Percentiles rank a stretch among this genome's conserved stretches.
phyloP scores from a whole-genome alignment of 345 rosid species.

The Isatis tinctoria region DNA sequence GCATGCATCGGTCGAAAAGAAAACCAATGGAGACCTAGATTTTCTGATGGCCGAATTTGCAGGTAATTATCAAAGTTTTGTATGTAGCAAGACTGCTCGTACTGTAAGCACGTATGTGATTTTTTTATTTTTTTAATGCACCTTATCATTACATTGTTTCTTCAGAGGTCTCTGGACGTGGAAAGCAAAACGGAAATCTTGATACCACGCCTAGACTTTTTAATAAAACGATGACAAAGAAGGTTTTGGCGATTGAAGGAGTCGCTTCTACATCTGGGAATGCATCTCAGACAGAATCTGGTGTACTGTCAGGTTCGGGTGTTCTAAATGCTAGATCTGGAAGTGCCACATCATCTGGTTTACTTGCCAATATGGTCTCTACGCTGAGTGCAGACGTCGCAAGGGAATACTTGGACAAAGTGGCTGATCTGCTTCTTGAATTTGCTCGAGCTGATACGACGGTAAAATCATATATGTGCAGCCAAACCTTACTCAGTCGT shows the following conservation, averaged over 20 bases:
- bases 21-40: slow-evolving; percentile 81
- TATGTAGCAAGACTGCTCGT: not conserved
- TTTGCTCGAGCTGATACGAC: slow-evolving; percentile 91
- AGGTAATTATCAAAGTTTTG: slow-evolving; percentile 40
- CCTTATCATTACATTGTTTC: slow-evolving; percentile 30
- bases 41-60: slow-evolving; percentile 91
- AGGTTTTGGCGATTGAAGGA: slow-evolving; percentile 56
- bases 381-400: slow-evolving; percentile 80
- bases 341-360: slow-evolving; percentile 89
- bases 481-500: slow-evolving; percentile 82
- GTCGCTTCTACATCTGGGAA: slow-evolving; percentile 67
- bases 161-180: slow-evolving; percentile 71
- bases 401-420: slow-evolving; percentile 85
- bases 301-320: slow-evolving; percentile 95
- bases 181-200: slow-evolving; percentile 67
- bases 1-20: slow-evolving; percentile 80
- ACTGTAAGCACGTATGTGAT: not conserved
- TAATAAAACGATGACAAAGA: slow-evolving; percentile 54
- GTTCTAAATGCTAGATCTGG: slow-evolving; percentile 91
- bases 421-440: slow-evolving; percentile 92
- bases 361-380: slow-evolving; percentile 79
- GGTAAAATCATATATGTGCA: slow-evolving; percentile 91
- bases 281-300: slow-evolving; percentile 85
- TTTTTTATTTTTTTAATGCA: not conserved
- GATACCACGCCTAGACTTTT: slow-evolving; percentile 61